Base-by-base conservation (phyloP, 2,329 filamentous ascomycete species). In the Salinomyces thailandicus region DNA sequence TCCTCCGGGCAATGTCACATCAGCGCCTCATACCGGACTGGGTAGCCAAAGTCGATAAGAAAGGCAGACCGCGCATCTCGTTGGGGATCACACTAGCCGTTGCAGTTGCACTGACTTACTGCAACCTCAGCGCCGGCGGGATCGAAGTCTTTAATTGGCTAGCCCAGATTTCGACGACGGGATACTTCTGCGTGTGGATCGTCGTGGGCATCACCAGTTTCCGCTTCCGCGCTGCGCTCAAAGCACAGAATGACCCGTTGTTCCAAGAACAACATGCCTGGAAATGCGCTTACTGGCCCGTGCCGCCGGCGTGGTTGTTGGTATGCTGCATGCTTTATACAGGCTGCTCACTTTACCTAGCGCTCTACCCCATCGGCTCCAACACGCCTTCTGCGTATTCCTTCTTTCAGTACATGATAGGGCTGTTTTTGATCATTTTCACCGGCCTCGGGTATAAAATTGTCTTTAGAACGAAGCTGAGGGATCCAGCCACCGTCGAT, bases 181-280 rank as follows among this genome's bases (percentile, higher is more conserved):
- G 77, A 7, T 78, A 73, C 33, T 71, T 84, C 52, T 81, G 85
- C 63, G 85, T 80, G 6, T 86, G 81, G 81, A 73, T 71, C 35
- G 82, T 82, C 45, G 87, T 93, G 56, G 91, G 85, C 58, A 63
- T 91, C 12, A 75, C 80, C 17, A 85, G 93, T 60, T 91, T 94
- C 54, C 84, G 85, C 39, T 94, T 93, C 71, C 83, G 86, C 31
- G 43, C 35, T 16, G 83, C 78, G n/a, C 89, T 84, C 83, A 67
- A 64, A 24, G 52, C 63, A 5, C 73, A 77, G 42, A 80, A 80
- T 22, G 78, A 77, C 44, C 66, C 63, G 1, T 51, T 77, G 2
- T 73, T 78, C 12, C 72, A 76, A 46, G 68, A 81, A 5, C 71
- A 74, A 1, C 81, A 77, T 62, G 58, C 66, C 69, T 36, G 77